Base-by-base conservation (phyloP, 2,329 filamentous ascomycete genomes). In the Claviceps africana region DNA sequence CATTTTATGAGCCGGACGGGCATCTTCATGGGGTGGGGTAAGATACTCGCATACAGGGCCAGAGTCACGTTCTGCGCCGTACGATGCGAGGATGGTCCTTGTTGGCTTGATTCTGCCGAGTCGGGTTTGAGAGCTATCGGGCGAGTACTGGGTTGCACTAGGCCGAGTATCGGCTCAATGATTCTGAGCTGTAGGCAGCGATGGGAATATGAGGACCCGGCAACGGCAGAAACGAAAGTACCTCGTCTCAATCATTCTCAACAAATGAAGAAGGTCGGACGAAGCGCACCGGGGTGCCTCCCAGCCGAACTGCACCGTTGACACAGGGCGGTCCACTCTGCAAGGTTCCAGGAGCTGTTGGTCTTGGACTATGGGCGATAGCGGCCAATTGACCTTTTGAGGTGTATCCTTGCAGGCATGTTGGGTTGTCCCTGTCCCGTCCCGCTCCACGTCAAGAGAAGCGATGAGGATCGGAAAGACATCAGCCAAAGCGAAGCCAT, bases 61-160 rank as follows among this genome's bases (percentile, higher is more conserved):
- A 25, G 25, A 25, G 25, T 25, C 25, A 25, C 25, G 25, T 25
- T 25, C 25, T 25, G 25, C 5, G 25, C 25, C 25, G 25, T 5
- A 25, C 3, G 25, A 25, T 25, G 25, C 25, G 25, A 25, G 25
- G 58, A 21, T 51, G 53, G 8, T 58, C 11, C 21, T 17, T 17
- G 21, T 15, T 58, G 31, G 54, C 55, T 9, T 53, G 42, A 17
- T 17, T 10, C 22, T 17, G 54, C 6, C 17, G 21, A 21, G 2
- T 21, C 25, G 60, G 54, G 3, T 60, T 50, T 5, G 54, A 79
- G 73, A 8, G 75, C 69, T 3, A 86, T 81, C 2, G 61, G 77
- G 81, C 83, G 11, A 88, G 65, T 1, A 82, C 72, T 25, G 73
- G 74, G 57, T 87, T 88, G 64, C 85, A 81, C 55, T 77, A 83